Evolutionary conservation across 495 filamentous ascomycete species (phyloP).

Genomic region (Podospora sp.): DNA sequence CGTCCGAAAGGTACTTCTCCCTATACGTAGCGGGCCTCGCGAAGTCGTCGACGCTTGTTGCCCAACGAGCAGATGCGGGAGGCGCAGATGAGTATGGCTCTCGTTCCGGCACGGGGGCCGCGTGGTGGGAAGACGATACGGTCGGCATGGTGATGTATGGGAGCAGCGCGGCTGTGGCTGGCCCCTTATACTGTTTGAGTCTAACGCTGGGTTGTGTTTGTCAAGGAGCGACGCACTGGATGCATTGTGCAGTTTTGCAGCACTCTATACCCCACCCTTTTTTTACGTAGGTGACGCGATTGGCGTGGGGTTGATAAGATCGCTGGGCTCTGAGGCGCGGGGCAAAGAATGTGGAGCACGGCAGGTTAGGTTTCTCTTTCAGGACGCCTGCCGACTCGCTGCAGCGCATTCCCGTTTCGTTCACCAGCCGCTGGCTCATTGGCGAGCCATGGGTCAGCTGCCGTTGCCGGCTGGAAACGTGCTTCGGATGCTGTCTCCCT

Average conservation of each 20-base stretch:
- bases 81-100: not conserved
- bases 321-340: slow-evolving; percentile 14
- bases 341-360: slow-evolving; percentile 5
- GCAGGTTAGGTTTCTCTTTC: slow-evolving; percentile 3
- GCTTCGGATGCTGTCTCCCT: not conserved
- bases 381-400: not conserved
- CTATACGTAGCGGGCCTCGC: slow-evolving; percentile 14
- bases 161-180: not conserved
- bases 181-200: not conserved
- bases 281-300: slow-evolving; percentile 26
- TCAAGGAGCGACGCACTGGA: not conserved
- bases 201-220: not conserved
- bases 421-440: not conserved
- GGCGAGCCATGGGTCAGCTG: slow-evolving; percentile 2
- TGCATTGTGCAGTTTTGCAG: slow-evolving; percentile 6
- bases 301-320: slow-evolving; percentile 20
- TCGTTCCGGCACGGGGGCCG: not conserved
- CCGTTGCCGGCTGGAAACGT: not conserved
- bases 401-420: not conserved
- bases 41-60: slow-evolving; percentile 1
- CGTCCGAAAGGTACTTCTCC: slow-evolving; percentile 28
- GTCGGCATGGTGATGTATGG: slow-evolving; percentile 12
- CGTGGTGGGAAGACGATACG: not conserved
- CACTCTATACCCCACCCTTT: slow-evolving; percentile 28
- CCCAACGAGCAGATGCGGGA: not conserved